Evolutionary conservation across 106 monocot genomes (phyloP).

Genomic region (Acanthochlamys bracteata): DNA sequence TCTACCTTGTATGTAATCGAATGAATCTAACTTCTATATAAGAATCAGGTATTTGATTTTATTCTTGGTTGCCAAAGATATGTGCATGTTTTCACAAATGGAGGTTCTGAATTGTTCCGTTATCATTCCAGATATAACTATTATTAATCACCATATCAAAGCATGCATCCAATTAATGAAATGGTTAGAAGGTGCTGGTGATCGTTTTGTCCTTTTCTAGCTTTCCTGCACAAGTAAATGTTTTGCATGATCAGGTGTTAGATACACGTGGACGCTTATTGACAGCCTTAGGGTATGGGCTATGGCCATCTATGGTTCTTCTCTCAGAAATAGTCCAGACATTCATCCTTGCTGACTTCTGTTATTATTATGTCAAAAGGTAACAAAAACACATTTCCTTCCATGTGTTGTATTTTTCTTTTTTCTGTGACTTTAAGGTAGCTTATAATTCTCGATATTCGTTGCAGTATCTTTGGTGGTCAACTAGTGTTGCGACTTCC

Average conservation of each 20-base stretch:
- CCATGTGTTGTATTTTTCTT: not conserved
- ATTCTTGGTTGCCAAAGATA: too few relatives aligned
- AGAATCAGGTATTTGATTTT: too few relatives aligned
- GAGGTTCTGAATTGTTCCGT: too few relatives aligned
- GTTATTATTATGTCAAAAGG: constrained; percentile 92
- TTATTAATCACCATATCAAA: too few relatives aligned
- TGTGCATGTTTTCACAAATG: too few relatives aligned
- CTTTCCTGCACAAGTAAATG: not conserved
- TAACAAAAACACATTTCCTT: constrained; percentile 2
- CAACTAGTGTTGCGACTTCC: constrained; percentile 79
- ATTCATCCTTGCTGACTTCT: constrained; percentile 92
- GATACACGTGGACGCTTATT: constrained; percentile 73
- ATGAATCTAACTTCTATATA: too few relatives aligned
- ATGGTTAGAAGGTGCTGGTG: not conserved
- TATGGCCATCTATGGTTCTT: constrained; percentile 91
- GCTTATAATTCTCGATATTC: not conserved
- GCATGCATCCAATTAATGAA: too few relatives aligned
- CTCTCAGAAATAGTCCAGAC: constrained; percentile 87
- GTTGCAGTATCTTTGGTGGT: constrained; percentile 59
- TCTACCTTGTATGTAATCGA: too few relatives aligned
- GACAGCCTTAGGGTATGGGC: constrained; percentile 74
- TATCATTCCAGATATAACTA: too few relatives aligned
- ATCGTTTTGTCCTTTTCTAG: not conserved
- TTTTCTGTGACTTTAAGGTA: not conserved
- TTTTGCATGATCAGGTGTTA: constrained; percentile 43